Conservation (phyloP, 805 yeast species). For the Starmerella floris region DNA sequence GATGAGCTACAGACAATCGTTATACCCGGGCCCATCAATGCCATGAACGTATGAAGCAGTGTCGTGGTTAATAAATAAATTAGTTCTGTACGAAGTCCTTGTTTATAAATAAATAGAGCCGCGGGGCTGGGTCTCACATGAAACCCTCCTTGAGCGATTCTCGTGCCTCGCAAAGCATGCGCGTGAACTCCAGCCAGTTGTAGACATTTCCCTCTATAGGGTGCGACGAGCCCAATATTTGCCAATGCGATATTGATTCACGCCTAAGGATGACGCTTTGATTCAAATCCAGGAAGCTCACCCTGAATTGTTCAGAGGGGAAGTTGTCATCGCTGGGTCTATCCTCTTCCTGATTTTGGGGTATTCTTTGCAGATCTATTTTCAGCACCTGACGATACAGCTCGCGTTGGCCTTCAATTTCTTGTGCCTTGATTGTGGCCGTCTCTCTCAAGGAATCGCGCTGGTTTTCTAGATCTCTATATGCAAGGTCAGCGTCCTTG, state of each 20-base stretch:
- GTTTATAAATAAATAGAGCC: no score
- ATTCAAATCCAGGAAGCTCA: neutral
- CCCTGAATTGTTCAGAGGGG: neutral
- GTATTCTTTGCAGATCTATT: neutral
- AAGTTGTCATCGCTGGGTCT: neutral
- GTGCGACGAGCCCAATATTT: neutral
- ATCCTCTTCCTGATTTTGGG: no score
- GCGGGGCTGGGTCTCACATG: neutral
- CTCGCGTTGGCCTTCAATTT: neutral
- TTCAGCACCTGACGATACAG: neutral
- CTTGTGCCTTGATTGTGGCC: neutral
- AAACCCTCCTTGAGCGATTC: neutral
- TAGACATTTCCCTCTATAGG: neutral
- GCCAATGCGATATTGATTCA: neutral
- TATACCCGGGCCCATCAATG: neutral
- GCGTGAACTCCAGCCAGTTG: neutral
- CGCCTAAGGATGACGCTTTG: neutral
- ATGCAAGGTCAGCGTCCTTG: neutral
- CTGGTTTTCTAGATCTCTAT: neutral
- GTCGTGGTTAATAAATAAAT: no score
- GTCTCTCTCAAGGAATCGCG: neutral
- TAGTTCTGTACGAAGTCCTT: no score
- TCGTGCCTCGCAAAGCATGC: slow-evolving; percentile 1
- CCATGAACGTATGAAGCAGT: neutral
- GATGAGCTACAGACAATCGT: no score